Evolutionary conservation across 2,329 filamentous ascomycete species (phyloP).

Genomic region (Colletotrichum lini): DNA sequence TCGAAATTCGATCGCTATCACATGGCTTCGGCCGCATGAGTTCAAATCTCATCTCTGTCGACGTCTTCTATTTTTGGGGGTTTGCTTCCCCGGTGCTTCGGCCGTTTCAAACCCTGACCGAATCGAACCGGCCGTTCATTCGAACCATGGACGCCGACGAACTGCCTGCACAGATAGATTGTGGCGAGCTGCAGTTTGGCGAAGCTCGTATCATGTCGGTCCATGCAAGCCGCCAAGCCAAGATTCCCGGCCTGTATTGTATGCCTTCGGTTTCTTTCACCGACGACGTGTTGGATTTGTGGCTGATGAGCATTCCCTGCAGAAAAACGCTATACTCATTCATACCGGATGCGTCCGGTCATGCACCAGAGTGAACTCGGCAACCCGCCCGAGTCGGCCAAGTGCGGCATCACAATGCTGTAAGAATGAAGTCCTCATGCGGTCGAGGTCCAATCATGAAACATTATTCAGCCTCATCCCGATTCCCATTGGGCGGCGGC

Average conservation of each 20-base stretch:
- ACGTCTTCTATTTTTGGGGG: neutral
- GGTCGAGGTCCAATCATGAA: constrained; percentile 40
- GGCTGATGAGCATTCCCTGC: constrained; percentile 10
- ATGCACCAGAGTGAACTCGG: constrained; percentile 8
- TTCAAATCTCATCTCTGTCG: constrained; percentile 28
- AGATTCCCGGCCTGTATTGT: neutral
- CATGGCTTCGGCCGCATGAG: constrained; percentile 31
- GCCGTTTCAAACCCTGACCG: neutral
- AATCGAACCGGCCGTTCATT: neutral
- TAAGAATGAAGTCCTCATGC: constrained; percentile 29
- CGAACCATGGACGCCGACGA: neutral
- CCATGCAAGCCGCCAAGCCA: neutral
- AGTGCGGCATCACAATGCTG: constrained; percentile 39
- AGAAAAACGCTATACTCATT: too few relatives aligned
- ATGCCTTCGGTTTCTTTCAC: neutral
- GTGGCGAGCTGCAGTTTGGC: constrained; percentile 20
- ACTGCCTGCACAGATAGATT: too few relatives aligned
- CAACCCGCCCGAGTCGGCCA: constrained; percentile 29
- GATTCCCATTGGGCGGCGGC: constrained; percentile 15
- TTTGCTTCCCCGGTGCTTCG: neutral
- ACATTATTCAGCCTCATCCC: constrained; percentile 41
- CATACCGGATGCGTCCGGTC: neutral
- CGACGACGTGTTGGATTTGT: neutral
- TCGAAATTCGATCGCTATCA: constrained; percentile 10
- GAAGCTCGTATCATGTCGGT: constrained; percentile 16